Evolutionary conservation across 495 filamentous ascomycete genomes (phyloP), one percentile per base, ranked within the genome.

Genomic region (Aspergillus nidulans): DNA sequence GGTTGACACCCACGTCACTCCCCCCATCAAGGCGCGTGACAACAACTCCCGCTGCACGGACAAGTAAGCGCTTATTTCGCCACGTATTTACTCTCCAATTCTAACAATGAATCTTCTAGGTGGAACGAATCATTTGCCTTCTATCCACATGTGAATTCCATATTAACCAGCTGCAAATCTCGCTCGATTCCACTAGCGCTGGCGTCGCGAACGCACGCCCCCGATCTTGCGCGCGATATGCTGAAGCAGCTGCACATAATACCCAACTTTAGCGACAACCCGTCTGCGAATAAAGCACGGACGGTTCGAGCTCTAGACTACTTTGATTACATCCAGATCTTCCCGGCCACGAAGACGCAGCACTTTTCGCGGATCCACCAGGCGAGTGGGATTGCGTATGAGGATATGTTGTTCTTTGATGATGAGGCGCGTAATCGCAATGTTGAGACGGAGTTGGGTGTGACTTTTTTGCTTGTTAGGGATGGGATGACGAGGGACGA

Each of bases 381-480:
- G 69, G 70, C 80, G 20, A 89, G 84, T 21, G 82, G 84, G 43
- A 51, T 80, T 10, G 60, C 56, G 9, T 95, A 84, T 63, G 78
- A 83, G 40, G 89, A 97, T 42, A 96, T 97, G 89, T 64, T 98
- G 55, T 98, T 98, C 62, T 98, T 97, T 63, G 92, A 98, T 61
- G 92, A 98, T 58, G 92, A 98, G 80, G 71, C 78, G 42, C 75
- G 92, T 55, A 98, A 98, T 67, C 72, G 78, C 34, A 89, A 95
- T 69, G 92, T 96, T 0, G 88, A 92, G 74, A 84, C 77, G 48
- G 71, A 79, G 55, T 58, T 96, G 48, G 91, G 91, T 1, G 88
- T 97, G 23, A 86, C 85, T 6, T 95, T 95, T 77, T 83, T 81
- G 64, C 65, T 95, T 58, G 87, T 98, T 4, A 67, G 82, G 53